phyloP scores from a whole-genome alignment of 2,329 filamentous ascomycete species.

The Penicillium sp. region DNA sequence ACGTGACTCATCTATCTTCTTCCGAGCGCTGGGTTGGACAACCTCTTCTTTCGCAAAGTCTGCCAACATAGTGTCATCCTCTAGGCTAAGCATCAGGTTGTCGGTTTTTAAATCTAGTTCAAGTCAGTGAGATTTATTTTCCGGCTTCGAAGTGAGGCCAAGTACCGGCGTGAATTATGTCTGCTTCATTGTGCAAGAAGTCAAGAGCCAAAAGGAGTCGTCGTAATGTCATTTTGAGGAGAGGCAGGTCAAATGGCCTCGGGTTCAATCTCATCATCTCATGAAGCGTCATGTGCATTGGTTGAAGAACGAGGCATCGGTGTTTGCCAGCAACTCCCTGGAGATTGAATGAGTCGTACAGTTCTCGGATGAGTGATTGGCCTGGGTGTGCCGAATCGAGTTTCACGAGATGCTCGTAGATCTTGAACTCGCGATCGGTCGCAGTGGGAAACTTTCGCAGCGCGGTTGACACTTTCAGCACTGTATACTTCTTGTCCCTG shows the following conservation, averaged over 20 bases:
- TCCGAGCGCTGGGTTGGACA: constrained; percentile 38
- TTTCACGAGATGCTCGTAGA: constrained; percentile 6
- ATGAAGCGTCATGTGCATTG: constrained; percentile 36
- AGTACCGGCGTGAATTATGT: constrained; percentile 47
- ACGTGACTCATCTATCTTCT: constrained; percentile 7
- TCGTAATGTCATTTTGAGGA: constrained; percentile 9
- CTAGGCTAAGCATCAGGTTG: constrained; percentile 42
- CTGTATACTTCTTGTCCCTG: constrained; percentile 8
- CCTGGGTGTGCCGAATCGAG: constrained; percentile 6
- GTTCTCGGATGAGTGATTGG: constrained; percentile 6
- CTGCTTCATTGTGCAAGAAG: constrained; percentile 22
- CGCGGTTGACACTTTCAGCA: constrained; percentile 10
- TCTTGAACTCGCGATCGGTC: constrained; percentile 5
- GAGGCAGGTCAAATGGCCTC: constrained; percentile 1
- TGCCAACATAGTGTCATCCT: constrained; percentile 38
- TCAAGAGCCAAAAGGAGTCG: constrained; percentile 13
- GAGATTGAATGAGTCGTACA: constrained; percentile 29
- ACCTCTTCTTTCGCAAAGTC: constrained; percentile 35
- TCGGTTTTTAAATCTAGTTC: constrained; percentile 44
- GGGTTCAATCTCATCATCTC: constrained; percentile 5
- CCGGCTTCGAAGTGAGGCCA: neutral
- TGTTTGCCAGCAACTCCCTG: constrained; percentile 24
- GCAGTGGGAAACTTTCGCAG: constrained; percentile 1
- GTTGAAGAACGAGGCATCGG: constrained; percentile 36
- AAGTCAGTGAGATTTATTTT: constrained; percentile 3